Conservation (phyloP, 1,284 basidiomycete genomes). For the Thecaphora thlaspeos region DNA sequence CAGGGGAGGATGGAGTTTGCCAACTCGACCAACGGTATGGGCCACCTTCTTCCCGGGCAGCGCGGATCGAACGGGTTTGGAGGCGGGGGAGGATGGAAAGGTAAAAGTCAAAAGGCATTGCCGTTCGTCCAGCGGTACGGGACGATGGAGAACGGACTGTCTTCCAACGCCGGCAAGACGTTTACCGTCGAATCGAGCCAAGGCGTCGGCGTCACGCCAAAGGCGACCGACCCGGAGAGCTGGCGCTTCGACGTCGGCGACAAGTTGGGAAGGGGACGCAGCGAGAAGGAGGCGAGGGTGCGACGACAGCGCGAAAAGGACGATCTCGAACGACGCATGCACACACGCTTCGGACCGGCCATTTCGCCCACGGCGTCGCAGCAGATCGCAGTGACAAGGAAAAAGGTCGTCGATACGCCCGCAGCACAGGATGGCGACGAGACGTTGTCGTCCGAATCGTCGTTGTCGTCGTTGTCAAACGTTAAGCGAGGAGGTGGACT, state of each 20-base stretch:
- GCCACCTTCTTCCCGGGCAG: slow-evolving; percentile 1
- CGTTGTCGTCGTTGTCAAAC: too few relatives aligned
- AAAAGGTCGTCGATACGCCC: too few relatives aligned
- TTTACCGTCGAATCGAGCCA: slow-evolving; percentile 12
- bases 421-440: background rate
- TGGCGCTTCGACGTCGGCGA: slow-evolving; percentile 27
- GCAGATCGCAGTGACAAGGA: background rate
- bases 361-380: background rate
- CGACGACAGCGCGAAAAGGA: slow-evolving; percentile 24
- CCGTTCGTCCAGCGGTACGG: slow-evolving; percentile 16
- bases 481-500: background rate
- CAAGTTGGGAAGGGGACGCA: slow-evolving; percentile 18
- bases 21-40: slow-evolving; percentile 15
- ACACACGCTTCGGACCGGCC: slow-evolving; percentile 11
- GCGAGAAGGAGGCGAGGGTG: slow-evolving; percentile 19
- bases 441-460: too few relatives aligned
- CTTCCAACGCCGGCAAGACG: slow-evolving; percentile 16
- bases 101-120: too few relatives aligned
- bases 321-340: slow-evolving; percentile 15
- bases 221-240: slow-evolving; percentile 18
- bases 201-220: slow-evolving; percentile 1
- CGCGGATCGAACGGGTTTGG: slow-evolving; percentile 1
- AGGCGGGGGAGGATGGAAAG: too few relatives aligned
- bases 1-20: slow-evolving; percentile 79
- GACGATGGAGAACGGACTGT: slow-evolving; percentile 25